phyloP scores from a whole-genome alignment of 805 yeast genomes.

The Kluyveromyces dobzhanskii region DNA sequence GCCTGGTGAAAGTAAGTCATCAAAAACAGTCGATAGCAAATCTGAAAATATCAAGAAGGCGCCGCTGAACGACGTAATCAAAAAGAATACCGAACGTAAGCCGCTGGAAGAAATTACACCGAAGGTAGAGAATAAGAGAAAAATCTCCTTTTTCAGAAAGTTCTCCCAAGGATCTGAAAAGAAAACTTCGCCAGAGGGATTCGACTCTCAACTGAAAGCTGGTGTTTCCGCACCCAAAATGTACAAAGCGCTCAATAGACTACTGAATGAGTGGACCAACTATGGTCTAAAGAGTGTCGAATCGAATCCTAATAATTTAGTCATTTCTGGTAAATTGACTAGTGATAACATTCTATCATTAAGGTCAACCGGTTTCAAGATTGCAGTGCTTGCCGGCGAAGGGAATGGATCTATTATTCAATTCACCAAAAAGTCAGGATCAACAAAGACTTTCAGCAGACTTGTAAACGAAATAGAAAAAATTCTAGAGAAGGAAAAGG shows the following conservation, averaged over 20 bases:
- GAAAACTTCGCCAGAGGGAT: slow-evolving; percentile 6
- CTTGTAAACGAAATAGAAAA: slow-evolving; percentile 55
- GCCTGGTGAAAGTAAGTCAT: slow-evolving; percentile 5
- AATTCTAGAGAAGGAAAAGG: slow-evolving; percentile 58
- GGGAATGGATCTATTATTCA: slow-evolving; percentile 45
- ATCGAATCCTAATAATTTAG: slow-evolving; percentile 34
- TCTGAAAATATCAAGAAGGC: neutral
- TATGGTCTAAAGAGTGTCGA: slow-evolving; percentile 57
- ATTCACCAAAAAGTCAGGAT: slow-evolving; percentile 58
- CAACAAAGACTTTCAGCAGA: slow-evolving; percentile 50
- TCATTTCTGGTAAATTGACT: slow-evolving; percentile 54
- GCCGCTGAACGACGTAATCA: slow-evolving; percentile 10
- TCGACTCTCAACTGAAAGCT: slow-evolving; percentile 21
- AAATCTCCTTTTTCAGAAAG: slow-evolving; percentile 28
- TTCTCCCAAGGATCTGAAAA: slow-evolving; percentile 21
- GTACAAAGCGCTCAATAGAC: slow-evolving; percentile 54
- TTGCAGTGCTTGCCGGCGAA: slow-evolving; percentile 37
- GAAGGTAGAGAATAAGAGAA: slow-evolving; percentile 15
- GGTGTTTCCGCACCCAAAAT: slow-evolving; percentile 41
- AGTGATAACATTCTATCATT: slow-evolving; percentile 53
- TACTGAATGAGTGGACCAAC: slow-evolving; percentile 59
- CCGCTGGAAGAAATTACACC: slow-evolving; percentile 16
- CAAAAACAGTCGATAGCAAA: slow-evolving; percentile 3
- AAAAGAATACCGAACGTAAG: slow-evolving; percentile 4
- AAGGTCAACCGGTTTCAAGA: slow-evolving; percentile 55